Evolutionary conservation across 2,329 filamentous ascomycete genomes (phyloP).

Genomic region (Oidium heveae): DNA sequence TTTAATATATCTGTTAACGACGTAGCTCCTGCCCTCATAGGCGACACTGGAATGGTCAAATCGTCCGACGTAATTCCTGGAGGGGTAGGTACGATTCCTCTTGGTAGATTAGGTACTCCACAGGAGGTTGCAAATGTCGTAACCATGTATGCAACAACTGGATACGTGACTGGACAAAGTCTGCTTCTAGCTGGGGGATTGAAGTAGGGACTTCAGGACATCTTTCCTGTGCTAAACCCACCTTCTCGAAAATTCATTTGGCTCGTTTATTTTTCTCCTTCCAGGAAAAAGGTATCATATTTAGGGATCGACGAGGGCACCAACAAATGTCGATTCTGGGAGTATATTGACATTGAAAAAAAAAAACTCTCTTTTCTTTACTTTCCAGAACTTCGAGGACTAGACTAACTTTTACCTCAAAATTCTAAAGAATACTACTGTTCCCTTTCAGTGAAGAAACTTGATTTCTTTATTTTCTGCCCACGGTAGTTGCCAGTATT

Average conservation of each 20-base stretch:
- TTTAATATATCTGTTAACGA: slow-evolving; percentile 23
- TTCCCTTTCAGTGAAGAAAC: too few relatives aligned
- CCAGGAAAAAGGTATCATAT: too few relatives aligned
- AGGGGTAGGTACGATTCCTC: slow-evolving; percentile 15
- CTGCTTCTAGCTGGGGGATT: slow-evolving; percentile 18
- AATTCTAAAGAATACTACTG: too few relatives aligned
- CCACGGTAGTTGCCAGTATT: too few relatives aligned
- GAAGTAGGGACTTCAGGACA: slow-evolving; percentile 3
- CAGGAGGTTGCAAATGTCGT: slow-evolving; percentile 23
- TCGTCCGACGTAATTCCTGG: slow-evolving; percentile 9
- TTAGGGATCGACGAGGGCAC: too few relatives aligned
- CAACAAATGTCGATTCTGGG: too few relatives aligned
- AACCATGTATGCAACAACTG: slow-evolving; percentile 21
- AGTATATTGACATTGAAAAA: too few relatives aligned
- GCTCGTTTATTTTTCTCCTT: too few relatives aligned
- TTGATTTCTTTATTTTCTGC: too few relatives aligned
- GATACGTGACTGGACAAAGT: slow-evolving; percentile 22
- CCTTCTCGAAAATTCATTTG: neutral
- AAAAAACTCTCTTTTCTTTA: too few relatives aligned
- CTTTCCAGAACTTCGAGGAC: too few relatives aligned
- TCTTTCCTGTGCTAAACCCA: neutral
- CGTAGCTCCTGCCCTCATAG: slow-evolving; percentile 22
- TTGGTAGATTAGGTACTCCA: slow-evolving; percentile 19
- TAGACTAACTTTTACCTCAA: too few relatives aligned
- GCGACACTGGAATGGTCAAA: slow-evolving; percentile 20